Base-by-base conservation (phyloP, 1,284 basidiomycete species). In the Stygiomarasmius scandens region DNA sequence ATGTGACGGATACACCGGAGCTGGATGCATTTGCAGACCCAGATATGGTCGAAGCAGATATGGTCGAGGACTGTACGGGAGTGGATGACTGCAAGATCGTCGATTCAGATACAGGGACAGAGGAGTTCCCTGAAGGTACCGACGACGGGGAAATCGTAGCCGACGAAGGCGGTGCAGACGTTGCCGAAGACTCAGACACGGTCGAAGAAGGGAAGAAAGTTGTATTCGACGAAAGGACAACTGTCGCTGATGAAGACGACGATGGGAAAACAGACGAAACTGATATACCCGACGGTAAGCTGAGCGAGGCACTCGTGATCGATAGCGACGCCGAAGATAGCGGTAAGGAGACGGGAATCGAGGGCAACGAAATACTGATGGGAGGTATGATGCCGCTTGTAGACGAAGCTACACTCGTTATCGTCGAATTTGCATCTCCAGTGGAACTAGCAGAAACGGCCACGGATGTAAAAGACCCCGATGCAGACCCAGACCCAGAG, bases 261-360 rank as follows among this genome's bases (percentile, higher is more conserved):
- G 38, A 41, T 19, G 38, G 38, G 38, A 41, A 41, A 4, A 41
- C 38, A 32, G 29, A 32, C 29, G 29, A 32, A 32, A 32, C 12
- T 12, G 29, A 12, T 12, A 32, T 6, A 32, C 29, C 12, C 29
- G 29, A 5, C 5, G 29, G 29, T 12, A 32, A 32, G 12, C 29
- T 32, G 29, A 32, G 6, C 29, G 29, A 32, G 6, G 12, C 29
- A 5, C 6, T 6, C 29, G 29, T 32, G 29, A 41, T 34, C 50
- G 4, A 38, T 52, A 34, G n/a, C 11, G 50, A 52, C 50, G 36
- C 50, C 38, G 41, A 53, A 44, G 22, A 53, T 44, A 20, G 19
- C 50, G 32, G 41, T 6, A 41, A 52, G 50, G 8, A 8, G 14
- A 34, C 14, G 32, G 32, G 32, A 34, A 34, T 34, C 32, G 32